Evolutionary conservation across 495 filamentous ascomycete genomes (phyloP), one percentile per base, ranked within the genome.

Genomic region (Penicillium pancosmium): DNA sequence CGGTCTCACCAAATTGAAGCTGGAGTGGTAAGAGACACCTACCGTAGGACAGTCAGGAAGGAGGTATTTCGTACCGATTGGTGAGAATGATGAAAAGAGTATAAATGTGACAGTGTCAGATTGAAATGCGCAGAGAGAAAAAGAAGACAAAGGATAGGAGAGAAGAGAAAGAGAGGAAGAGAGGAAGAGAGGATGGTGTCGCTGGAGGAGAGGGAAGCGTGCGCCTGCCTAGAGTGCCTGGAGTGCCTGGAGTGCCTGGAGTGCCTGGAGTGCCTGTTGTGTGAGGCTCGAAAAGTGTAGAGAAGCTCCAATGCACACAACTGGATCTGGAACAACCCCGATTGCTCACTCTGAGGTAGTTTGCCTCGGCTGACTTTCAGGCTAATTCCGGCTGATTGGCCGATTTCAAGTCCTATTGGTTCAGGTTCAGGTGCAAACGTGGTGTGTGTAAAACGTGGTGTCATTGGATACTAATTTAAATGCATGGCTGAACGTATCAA

Each of bases 101-200:
- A 47, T 36, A 25, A 35, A 51, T 13, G 11, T 44, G 43, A n/a
- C n/a, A 23, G 35, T 19, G 1, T 33, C 9, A 51, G 38, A 36
- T 50, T 13, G 43, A 11, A 27, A 12, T 31, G 27, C 8, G 27
- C 31, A 43, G 33, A 25, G 44, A 54, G 16, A 56, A 21, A 57
- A 35, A 12, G 18, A 25, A 27, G 23, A 31, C 36, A 27, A 27
- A 27, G 19, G 41, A 18, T 10, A 54, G 52, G 40, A 34, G 54
- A 25, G 10, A 50, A 40, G 50, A 55, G 47, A 60, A 52, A 57
- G 34, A 59, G 50, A 50, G 44, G 40, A 40, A 18, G n/a, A 40
- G 49, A 55, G 47, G 57, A 52, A 57, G 34, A 59, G 50, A 50
- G 44, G 40, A 40, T 23, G 50, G 56, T 23, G 46, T 21, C 51